Evolutionary conservation across 768 basidiomycete species (phyloP).

Genomic region (Sistotremastrum suecicum): DNA sequence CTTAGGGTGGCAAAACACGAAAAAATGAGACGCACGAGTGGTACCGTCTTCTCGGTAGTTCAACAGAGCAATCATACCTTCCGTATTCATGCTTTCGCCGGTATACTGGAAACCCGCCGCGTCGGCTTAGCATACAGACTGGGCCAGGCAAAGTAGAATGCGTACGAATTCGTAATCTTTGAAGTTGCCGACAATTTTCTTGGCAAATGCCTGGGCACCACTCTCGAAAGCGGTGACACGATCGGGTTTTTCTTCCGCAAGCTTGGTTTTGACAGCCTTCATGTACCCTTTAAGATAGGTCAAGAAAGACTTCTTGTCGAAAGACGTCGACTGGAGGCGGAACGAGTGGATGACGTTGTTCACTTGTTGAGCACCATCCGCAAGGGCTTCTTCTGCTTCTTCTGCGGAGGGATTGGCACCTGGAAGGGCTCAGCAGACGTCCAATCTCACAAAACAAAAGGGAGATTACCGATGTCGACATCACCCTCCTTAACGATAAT

Average conservation of each 20-base stretch:
- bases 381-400: constrained; percentile 68
- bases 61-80: constrained; percentile 88
- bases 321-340: constrained; percentile 67
- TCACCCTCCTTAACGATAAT: constrained; percentile 65
- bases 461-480: constrained; percentile 68
- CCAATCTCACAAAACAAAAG: constrained; percentile 1
- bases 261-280: constrained; percentile 70
- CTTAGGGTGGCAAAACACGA: background rate
- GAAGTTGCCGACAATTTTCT: constrained; percentile 83
- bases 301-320: constrained; percentile 86
- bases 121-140: background rate
- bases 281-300: constrained; percentile 89
- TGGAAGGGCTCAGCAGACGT: constrained; percentile 15
- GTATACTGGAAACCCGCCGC: constrained; percentile 33
- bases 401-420: constrained; percentile 91
- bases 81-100: constrained; percentile 65
- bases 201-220: constrained; percentile 59
- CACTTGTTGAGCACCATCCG: constrained; percentile 59
- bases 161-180: constrained; percentile 89
- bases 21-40: constrained; percentile 45
- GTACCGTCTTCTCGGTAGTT: constrained; percentile 85
- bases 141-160: constrained; percentile 1
- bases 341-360: constrained; percentile 91
- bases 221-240: constrained; percentile 70
- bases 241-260: constrained; percentile 39